phyloP scores from a whole-genome alignment of 164 flowering plant species.

The Tetrastigma voinierianum region DNA sequence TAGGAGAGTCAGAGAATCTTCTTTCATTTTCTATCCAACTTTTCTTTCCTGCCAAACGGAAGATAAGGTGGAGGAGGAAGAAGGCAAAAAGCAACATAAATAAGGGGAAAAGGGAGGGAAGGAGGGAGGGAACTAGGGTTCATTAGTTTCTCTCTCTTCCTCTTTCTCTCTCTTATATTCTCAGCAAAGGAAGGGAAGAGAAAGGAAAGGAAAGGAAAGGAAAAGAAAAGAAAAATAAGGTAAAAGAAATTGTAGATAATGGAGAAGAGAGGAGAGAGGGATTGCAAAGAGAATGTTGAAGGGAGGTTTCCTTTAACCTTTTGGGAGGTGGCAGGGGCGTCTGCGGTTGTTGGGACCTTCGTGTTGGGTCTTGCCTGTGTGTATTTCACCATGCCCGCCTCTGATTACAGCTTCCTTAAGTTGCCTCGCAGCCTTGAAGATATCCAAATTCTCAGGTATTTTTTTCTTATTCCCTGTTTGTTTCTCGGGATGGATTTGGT shows the following conservation, averaged over 20 bases:
- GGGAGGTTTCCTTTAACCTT: constrained; percentile 49
- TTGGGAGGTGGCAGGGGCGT: constrained; percentile 63
- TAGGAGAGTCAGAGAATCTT: too few relatives aligned
- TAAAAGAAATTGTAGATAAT: not conserved
- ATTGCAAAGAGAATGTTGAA: not conserved
- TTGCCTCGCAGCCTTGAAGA: constrained; percentile 86
- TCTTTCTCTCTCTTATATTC: not conserved
- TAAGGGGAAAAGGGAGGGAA: not conserved
- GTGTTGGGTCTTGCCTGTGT: constrained; percentile 59
- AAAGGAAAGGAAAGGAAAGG: constrained; percentile 6
- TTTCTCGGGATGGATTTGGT: not conserved
- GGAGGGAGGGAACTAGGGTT: not conserved
- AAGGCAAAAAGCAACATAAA: not conserved
- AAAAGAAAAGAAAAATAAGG: constrained; percentile 14
- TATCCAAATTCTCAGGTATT: constrained; percentile 76
- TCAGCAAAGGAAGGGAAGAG: not conserved
- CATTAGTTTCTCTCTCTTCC: constrained; percentile 1
- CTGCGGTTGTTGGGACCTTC: constrained; percentile 55
- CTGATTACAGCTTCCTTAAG: constrained; percentile 94
- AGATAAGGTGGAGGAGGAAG: not conserved
- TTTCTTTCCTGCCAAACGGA: not conserved
- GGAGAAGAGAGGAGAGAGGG: constrained; percentile 3
- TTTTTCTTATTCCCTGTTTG: not conserved
- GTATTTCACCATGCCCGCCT: constrained; percentile 81
- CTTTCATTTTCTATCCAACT: not conserved